Conservation (phyloP, 345 rosid genomes). For the Combretum micranthum region DNA sequence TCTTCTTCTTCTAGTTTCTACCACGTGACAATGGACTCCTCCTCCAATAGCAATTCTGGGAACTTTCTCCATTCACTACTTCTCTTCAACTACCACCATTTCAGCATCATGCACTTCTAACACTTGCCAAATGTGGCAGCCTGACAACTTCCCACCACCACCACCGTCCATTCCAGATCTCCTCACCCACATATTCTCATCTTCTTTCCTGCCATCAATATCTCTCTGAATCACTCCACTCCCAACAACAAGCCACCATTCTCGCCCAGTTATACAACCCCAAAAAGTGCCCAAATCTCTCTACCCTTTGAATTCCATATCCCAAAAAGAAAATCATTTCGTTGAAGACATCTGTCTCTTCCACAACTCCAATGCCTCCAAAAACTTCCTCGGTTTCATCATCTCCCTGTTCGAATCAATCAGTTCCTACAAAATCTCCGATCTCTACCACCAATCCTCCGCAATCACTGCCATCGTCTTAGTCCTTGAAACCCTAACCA, state of each 20-base stretch:
- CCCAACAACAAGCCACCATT: too few relatives aligned
- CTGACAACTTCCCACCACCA: constrained; percentile 46
- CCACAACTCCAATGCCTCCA: constrained; percentile 41
- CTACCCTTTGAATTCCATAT: constrained; percentile 50
- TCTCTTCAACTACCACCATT: too few relatives aligned
- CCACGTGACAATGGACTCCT: too few relatives aligned
- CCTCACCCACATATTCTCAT: constrained; percentile 71
- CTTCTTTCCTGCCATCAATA: constrained; percentile 66
- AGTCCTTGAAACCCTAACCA: constrained; percentile 42
- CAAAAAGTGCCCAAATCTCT: constrained; percentile 46
- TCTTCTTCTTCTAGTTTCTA: too few relatives aligned
- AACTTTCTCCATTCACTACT: too few relatives aligned
- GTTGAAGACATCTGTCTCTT: constrained; percentile 66
- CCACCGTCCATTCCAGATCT: constrained; percentile 45
- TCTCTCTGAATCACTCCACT: too few relatives aligned
- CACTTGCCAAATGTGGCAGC: constrained; percentile 62
- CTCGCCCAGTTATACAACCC: constrained; percentile 79
- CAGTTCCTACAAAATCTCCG: constrained; percentile 59
- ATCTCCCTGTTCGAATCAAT: constrained; percentile 78
- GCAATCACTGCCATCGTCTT: constrained; percentile 41
- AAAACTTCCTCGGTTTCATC: constrained; percentile 74
- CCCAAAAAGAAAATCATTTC: constrained; percentile 65
- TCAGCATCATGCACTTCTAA: constrained; percentile 9
- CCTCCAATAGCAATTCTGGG: too few relatives aligned
- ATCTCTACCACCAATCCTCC: constrained; percentile 51